A percentile compares a stretch with the other conserved stretches of the same genome.
phyloP scores from a whole-genome alignment of 179 eudicot species.

The Patellifolia procumbens region DNA sequence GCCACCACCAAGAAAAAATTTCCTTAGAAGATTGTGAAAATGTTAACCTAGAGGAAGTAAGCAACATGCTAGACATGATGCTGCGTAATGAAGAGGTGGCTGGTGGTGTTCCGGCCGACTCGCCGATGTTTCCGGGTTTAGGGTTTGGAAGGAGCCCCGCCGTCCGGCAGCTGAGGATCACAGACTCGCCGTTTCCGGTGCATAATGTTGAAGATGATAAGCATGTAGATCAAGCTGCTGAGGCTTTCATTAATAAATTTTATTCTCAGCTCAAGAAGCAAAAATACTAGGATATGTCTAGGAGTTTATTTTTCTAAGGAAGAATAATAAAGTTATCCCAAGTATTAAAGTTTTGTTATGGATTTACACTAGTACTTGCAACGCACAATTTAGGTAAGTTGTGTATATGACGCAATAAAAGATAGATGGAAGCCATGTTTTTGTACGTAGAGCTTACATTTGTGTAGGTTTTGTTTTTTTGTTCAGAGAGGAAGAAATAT shows the following conservation, averaged over 20 bases:
- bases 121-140: conserved; percentile 35
- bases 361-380: too few relatives aligned
- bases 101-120: conserved; percentile 12
- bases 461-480: background rate
- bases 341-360: background rate
- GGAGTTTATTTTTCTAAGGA: conserved; percentile 39
- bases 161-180: too few relatives aligned
- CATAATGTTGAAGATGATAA: conserved; percentile 33
- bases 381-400: too few relatives aligned
- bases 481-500: background rate
- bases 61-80: conserved; percentile 42
- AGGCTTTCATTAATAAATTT: conserved; percentile 53
- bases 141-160: conserved; percentile 54
- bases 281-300: too few relatives aligned
- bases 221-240: conserved; percentile 55
- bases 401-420: too few relatives aligned
- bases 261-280: too few relatives aligned
- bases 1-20: background rate
- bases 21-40: conserved; percentile 2
- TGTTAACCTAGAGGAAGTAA: too few relatives aligned
- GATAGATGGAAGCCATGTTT: too few relatives aligned
- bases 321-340: conserved; percentile 26
- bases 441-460: too few relatives aligned
- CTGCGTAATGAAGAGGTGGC: conserved; percentile 15
- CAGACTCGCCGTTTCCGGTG: conserved; percentile 60